Base-by-base conservation (phyloP, 805 yeast genomes). In the Saccharomycopsis amapae region DNA sequence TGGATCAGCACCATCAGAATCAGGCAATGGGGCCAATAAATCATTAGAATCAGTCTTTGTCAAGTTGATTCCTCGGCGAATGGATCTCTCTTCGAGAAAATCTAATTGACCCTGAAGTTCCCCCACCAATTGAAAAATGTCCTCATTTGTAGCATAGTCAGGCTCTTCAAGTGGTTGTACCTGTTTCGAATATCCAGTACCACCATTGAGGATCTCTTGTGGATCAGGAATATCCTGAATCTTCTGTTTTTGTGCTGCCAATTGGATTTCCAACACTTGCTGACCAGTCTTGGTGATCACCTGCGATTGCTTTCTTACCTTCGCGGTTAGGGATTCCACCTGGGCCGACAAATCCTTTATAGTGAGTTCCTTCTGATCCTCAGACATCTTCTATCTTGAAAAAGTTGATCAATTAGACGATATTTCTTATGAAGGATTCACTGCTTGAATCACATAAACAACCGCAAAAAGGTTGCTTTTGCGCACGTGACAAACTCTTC, bases 31-130 rank as follows among this genome's bases (percentile, higher is more conserved):
- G 0, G 83, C 84, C n/a, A 87, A 57, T 15, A 45, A 17, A 4
- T 9, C 17, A 5, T 60, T 51, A 15, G 70, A 78, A 13, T 64
- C 64, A 9, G 64, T 62, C 0, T 61, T 59, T 46, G 78, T 67
- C 1, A 84, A 67, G 59, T 88, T 88, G 52, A 76, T 73, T 3
- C 79, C 66, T 61, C 97, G 72, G 53, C 84, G 72, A 37, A 85
- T 73, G 15, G 83, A 75, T 54, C 95, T 73, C 54, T 85, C 85
- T 58, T 89, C 97, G 28, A 84, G 60, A 20, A 73, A 67, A 44
- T 85, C 89, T 57, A 89, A 70, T 63, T 89, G 97, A 6, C 85
- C 85, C 63, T 89, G 97, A 46, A 89, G 66, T 62, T 89, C 97
- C 9, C 85, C 86, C 12, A 88, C 97, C 38, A 89, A 68, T 58